Base-by-base conservation (phyloP, 139 green algal genomes). In the Volvox reticuliferus region DNA sequence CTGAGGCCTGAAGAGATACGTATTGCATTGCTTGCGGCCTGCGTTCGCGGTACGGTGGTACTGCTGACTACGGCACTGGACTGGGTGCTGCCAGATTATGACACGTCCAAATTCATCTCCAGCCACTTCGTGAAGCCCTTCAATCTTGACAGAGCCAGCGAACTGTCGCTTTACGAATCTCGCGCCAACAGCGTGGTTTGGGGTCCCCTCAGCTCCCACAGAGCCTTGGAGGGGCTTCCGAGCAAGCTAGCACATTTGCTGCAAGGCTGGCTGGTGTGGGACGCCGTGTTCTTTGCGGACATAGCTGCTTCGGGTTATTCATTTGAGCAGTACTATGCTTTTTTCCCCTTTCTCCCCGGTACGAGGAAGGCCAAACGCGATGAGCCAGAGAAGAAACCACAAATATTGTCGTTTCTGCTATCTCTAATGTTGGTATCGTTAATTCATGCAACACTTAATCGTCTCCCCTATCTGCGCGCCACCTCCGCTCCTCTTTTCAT, bases 321-420 rank as follows among this genome's bases (percentile, higher is more conserved):
- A 88, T 98, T 96, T 61, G 98, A 99, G 89, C 97, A 99, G 85
- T 96, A 94, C 50, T 95, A 97, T 44, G 98, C 98, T 12, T 99
- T 99, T 93, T 99, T 99, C 65, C 98, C 98, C 0, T 62, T 96
- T 1, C 44, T 99, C 16, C 97, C 98, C 71, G 93, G 92, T 96
- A 35, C 19, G 90, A 17, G 73, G 67, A 32, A 75, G 67, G 22
- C 44, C 44, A 14, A 5, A 9, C 44, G 9, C 44, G 44, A 55
- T 55, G 44, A 14, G 44, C 44, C 9, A 5, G 5, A 9, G 44
- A 55, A 55, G 44, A 55, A 55, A 55, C 9, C 5, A 55, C 44
- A 55, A 55, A 5, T 55, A 9, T 14, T 55, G 44, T 55, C 44
- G 44, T 9, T 55, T 9, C 44, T 55, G 44, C 9, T 55, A 14